Evolutionary conservation across 441 rosid species (phyloP).

Genomic region (Iberis amara): DNA sequence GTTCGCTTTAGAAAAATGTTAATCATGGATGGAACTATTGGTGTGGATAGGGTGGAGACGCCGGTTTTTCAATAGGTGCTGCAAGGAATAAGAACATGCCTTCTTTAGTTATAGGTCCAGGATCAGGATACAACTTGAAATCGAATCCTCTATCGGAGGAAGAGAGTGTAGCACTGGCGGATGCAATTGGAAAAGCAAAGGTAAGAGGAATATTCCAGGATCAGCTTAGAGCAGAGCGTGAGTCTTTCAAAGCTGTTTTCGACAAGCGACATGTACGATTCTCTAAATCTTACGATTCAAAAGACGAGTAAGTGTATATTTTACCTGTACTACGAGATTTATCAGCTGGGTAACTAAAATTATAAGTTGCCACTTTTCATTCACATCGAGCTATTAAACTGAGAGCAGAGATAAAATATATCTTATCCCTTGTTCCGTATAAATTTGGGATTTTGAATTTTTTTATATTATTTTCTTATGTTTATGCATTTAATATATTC

Average conservation of each 20-base stretch:
- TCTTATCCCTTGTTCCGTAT: not conserved
- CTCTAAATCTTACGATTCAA: slow-evolving; percentile 39
- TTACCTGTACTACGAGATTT: not conserved
- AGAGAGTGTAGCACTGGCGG: slow-evolving; percentile 30
- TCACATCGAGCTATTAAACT: not conserved
- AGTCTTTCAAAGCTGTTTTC: slow-evolving; percentile 80
- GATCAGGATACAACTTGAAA: slow-evolving; percentile 86
- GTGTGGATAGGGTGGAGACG: slow-evolving; percentile 46
- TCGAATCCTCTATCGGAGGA: slow-evolving; percentile 61
- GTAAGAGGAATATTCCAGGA: slow-evolving; percentile 67
- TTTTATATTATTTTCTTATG: not conserved
- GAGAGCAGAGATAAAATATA: not conserved
- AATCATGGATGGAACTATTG: not conserved
- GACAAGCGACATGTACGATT: slow-evolving; percentile 59
- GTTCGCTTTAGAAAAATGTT: not conserved
- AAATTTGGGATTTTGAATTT: not conserved
- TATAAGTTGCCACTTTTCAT: slow-evolving; percentile 9
- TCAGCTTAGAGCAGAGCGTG: slow-evolving; percentile 68
- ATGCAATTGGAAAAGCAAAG: slow-evolving; percentile 38
- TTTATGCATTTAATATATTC: not conserved
- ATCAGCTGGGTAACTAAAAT: not conserved
- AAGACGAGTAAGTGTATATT: slow-evolving; percentile 44
- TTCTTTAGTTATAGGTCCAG: slow-evolving; percentile 83
- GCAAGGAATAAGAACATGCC: slow-evolving; percentile 49
- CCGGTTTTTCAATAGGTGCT: slow-evolving; percentile 77